phyloP scores from a whole-genome alignment of 2,329 filamentous ascomycete species.

The Torrubiellomyces zombiae region DNA sequence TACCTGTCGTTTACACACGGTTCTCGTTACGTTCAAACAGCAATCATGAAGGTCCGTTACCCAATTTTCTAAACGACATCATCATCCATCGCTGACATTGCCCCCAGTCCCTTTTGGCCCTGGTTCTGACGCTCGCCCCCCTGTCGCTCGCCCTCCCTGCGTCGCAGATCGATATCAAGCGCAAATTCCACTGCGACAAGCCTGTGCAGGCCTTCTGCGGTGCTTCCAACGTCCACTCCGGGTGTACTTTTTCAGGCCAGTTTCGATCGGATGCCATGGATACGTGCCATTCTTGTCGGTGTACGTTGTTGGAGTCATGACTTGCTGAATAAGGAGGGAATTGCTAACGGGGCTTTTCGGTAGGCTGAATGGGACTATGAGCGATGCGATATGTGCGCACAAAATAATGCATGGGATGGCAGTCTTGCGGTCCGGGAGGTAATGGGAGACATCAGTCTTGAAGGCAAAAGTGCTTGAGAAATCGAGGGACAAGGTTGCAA shows the following conservation, averaged over 20 bases:
- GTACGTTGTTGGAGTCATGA: slow-evolving; percentile 1
- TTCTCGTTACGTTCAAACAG: too few relatives aligned
- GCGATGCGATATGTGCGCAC: neutral
- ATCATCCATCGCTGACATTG: slow-evolving; percentile 2
- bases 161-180: slow-evolving; percentile 3
- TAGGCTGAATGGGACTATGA: neutral
- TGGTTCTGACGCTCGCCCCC: slow-evolving; percentile 3
- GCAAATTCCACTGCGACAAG: slow-evolving; percentile 6
- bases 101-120: slow-evolving; percentile 2
- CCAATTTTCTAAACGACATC: neutral
- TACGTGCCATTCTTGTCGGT: slow-evolving; percentile 5
- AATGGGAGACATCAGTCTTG: too few relatives aligned
- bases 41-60: slow-evolving; percentile 1
- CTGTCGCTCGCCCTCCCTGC: slow-evolving; percentile 3
- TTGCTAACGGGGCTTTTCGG: neutral
- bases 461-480: too few relatives aligned
- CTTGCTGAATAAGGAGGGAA: neutral
- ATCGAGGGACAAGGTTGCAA: too few relatives aligned
- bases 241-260: slow-evolving; percentile 5
- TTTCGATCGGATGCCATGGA: slow-evolving; percentile 7
- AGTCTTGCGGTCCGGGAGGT: too few relatives aligned
- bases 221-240: slow-evolving; percentile 8
- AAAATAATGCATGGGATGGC: too few relatives aligned
- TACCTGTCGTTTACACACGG: too few relatives aligned
- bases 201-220: slow-evolving; percentile 7